These are phyloP conservation scores for Plenodomus tracheiphilus DNA, from an alignment of 2,329 filamentous ascomycete species.

Conservation along the genomic window DNA sequence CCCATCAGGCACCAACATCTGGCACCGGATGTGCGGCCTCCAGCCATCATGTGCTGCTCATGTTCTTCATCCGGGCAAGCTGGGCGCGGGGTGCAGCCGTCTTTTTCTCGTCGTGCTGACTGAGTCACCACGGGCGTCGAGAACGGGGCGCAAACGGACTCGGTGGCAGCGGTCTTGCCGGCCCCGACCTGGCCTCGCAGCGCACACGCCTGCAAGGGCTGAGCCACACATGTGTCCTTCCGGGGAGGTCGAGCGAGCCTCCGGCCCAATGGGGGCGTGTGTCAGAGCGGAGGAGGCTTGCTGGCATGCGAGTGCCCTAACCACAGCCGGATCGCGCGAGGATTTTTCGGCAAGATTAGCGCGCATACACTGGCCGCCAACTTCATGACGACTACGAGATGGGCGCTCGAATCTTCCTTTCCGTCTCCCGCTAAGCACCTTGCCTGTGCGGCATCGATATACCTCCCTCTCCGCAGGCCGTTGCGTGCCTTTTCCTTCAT, in stretches of 20 bases:
- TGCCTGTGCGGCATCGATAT: slow-evolving; percentile 20
- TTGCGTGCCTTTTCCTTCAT: slow-evolving; percentile 20
- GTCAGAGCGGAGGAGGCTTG: slow-evolving; percentile 2
- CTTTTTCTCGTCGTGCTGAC: slow-evolving; percentile 29
- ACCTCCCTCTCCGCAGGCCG: slow-evolving; percentile 33
- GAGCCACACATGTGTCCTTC: background rate
- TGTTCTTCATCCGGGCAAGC: slow-evolving; percentile 20
- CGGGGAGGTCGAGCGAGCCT: background rate
- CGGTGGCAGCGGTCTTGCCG: slow-evolving; percentile 24
- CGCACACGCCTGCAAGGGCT: background rate
- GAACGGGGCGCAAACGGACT: slow-evolving; percentile 8
- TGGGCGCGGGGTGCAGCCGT: slow-evolving; percentile 31
- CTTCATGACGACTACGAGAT: slow-evolving; percentile 31
- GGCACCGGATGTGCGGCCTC: slow-evolving; percentile 14
- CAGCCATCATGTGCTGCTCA: slow-evolving; percentile 22
- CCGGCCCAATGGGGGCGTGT: background rate
- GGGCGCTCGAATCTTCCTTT: slow-evolving; percentile 32
- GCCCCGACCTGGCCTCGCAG: slow-evolving; percentile 15
- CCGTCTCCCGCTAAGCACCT: slow-evolving; percentile 29
- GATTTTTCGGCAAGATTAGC: slow-evolving; percentile 22
- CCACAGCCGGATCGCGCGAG: slow-evolving; percentile 8
- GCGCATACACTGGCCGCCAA: slow-evolving; percentile 10
- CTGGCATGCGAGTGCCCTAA: slow-evolving; percentile 1
- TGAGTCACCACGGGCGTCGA: slow-evolving; percentile 21
- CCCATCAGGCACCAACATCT: slow-evolving; percentile 6